Percentiles rank a stretch among this genome's conserved stretches.
phyloP scores from a whole-genome alignment of 306 rosid genomes.

The Ceratonia siliqua region DNA sequence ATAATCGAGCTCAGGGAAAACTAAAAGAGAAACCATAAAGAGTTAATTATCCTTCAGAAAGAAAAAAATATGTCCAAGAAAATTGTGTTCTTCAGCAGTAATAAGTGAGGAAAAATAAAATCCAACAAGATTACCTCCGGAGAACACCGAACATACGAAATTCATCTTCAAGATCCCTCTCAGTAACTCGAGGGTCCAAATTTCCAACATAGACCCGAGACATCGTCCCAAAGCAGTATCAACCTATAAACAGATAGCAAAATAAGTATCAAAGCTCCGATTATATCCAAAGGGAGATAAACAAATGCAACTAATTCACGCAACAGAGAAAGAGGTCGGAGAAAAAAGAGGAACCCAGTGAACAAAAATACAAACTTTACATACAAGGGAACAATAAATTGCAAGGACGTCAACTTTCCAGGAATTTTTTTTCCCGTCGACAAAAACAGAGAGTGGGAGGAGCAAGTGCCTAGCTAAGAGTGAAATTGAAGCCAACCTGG shows the following conservation, averaged over 20 bases:
- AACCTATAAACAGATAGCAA: constrained; percentile 5
- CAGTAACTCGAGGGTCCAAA: constrained; percentile 78
- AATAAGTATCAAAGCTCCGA: not conserved
- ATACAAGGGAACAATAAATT: not conserved
- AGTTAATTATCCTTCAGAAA: not conserved
- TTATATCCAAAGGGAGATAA: not conserved
- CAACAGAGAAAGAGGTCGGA: not conserved
- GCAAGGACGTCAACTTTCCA: not conserved
- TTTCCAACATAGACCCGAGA: constrained; percentile 79
- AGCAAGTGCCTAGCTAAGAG: no score
- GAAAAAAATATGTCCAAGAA: not conserved
- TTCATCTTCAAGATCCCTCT: constrained; percentile 82
- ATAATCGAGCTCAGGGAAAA: not conserved
- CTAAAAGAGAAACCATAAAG: no score
- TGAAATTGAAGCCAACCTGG: not conserved
- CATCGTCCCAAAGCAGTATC: constrained; percentile 46
- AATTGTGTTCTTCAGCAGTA: not conserved
- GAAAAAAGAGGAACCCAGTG: no score
- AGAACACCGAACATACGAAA: constrained; percentile 74
- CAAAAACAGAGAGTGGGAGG: no score
- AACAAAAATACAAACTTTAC: not conserved
- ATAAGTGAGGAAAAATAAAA: not conserved
- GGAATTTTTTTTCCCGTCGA: no score
- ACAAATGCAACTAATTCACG: not conserved
- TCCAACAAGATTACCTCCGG: constrained; percentile 50